Conservation (phyloP, 768 basidiomycete species). For the Lactarius pseudohatsudake region DNA sequence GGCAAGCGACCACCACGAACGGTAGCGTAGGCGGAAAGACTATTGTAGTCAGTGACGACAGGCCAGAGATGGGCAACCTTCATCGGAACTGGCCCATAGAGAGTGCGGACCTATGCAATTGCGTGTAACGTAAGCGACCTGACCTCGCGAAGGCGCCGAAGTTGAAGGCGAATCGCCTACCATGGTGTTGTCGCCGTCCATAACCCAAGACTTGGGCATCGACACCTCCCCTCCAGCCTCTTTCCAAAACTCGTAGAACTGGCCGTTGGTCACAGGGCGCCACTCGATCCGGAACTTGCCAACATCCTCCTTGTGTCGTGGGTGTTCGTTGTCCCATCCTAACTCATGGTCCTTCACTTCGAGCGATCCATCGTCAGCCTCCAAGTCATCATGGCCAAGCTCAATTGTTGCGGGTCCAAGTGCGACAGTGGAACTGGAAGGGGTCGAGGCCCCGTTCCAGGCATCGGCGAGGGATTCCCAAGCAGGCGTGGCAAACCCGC, state of each 20-base stretch:
- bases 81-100: slow-evolving; percentile 84
- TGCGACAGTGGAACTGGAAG: slow-evolving; percentile 46
- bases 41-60: slow-evolving; percentile 71
- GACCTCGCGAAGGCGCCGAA: no score
- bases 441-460: slow-evolving; percentile 51
- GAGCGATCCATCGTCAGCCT: slow-evolving; percentile 55
- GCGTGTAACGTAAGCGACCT: neutral
- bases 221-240: slow-evolving; percentile 47
- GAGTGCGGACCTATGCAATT: slow-evolving; percentile 62
- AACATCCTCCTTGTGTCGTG: slow-evolving; percentile 59
- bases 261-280: slow-evolving; percentile 85
- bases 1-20: slow-evolving; percentile 93
- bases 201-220: slow-evolving; percentile 75
- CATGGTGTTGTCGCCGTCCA: slow-evolving; percentile 48
- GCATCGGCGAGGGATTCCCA: slow-evolving; percentile 57
- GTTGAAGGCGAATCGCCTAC: slow-evolving; percentile 38
- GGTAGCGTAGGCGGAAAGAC: slow-evolving; percentile 75
- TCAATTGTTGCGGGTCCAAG: slow-evolving; percentile 59
- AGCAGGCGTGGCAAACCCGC: slow-evolving; percentile 67
- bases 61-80: slow-evolving; percentile 84
- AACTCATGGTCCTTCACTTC: slow-evolving; percentile 59
- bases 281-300: slow-evolving; percentile 74
- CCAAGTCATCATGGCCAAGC: slow-evolving; percentile 83
- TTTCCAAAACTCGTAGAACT: slow-evolving; percentile 71
- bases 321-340: slow-evolving; percentile 96